Conservation (phyloP, 2,329 filamentous ascomycete genomes). For the Cladosporium phlei region DNA sequence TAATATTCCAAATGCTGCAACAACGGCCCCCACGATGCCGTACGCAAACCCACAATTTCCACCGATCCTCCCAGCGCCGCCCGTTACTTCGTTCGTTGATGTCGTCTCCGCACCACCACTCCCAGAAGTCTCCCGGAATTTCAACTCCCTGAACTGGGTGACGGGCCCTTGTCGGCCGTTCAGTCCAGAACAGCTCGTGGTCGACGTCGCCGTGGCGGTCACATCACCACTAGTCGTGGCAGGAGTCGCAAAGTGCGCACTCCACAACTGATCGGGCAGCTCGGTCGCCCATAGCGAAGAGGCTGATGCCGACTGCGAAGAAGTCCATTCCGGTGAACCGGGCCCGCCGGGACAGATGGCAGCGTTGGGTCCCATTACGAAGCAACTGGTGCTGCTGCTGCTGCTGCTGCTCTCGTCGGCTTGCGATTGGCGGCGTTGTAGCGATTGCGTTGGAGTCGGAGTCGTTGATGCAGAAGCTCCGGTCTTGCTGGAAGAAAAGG, state of each 20-base stretch:
- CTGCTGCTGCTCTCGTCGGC: background rate
- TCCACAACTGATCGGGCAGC: slow-evolving; percentile 7
- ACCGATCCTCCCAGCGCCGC: too few species aligned
- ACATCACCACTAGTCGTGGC: background rate
- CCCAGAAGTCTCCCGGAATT: background rate
- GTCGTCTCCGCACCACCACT: background rate
- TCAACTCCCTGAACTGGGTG: background rate
- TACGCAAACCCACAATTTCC: too few species aligned
- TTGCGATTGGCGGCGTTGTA: background rate
- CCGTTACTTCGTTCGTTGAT: too few species aligned
- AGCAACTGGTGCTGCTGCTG: too few species aligned
- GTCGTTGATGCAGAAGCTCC: background rate
- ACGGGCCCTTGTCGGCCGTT: background rate
- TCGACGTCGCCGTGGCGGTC: slow-evolving; percentile 6
- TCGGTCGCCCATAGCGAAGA: background rate
- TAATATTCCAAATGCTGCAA: too few species aligned
- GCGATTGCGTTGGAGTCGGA: background rate
- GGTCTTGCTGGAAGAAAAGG: background rate
- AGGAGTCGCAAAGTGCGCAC: slow-evolving; percentile 6
- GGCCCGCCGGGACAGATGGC: background rate
- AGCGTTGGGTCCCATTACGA: too few species aligned
- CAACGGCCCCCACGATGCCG: too few species aligned
- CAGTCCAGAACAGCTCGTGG: background rate
- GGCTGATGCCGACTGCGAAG: background rate
- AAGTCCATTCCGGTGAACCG: slow-evolving; percentile 2